These are phyloP conservation scores for Agaricales sp. DNA, from an alignment of 1,284 basidiomycete genomes.

Conservation along the genomic window DNA sequence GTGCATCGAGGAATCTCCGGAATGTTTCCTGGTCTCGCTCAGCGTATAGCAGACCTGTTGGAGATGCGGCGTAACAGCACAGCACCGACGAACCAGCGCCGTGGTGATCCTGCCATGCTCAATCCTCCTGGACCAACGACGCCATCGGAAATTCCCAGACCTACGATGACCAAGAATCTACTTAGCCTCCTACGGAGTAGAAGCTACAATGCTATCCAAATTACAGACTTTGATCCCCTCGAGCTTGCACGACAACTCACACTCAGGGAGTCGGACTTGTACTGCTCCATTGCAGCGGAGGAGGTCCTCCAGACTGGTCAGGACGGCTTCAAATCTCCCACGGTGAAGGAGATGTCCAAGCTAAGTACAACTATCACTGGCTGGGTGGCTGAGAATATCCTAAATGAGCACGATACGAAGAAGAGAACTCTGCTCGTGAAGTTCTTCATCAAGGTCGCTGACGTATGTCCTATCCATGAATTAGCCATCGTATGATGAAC, in stretches of 20 bases:
- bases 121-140: conserved; percentile 40
- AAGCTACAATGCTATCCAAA: conserved; percentile 48
- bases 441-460: conserved; percentile 94
- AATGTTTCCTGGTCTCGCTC: conserved; percentile 60
- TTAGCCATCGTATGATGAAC: conserved; percentile 18
- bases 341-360: conserved; percentile 77
- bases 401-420: conserved; percentile 85
- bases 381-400: conserved; percentile 91
- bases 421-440: conserved; percentile 80
- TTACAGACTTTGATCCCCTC: conserved; percentile 89
- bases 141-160: conserved; percentile 59
- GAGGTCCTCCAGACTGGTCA: conserved; percentile 81
- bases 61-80: conserved; percentile 35
- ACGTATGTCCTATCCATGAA: conserved; percentile 47
- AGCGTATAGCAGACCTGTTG: conserved; percentile 68
- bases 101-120: conserved; percentile 59
- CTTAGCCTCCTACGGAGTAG: conserved; percentile 50
- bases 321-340: conserved; percentile 58
- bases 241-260: conserved; percentile 93
- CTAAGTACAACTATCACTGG: conserved; percentile 90
- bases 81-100: conserved; percentile 49
- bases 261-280: conserved; percentile 87
- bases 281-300: conserved; percentile 77
- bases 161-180: conserved; percentile 78
- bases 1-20: conserved; percentile 47